Conservation (phyloP, 2,329 filamentous ascomycete genomes). For the Cryphonectria radicalis region DNA sequence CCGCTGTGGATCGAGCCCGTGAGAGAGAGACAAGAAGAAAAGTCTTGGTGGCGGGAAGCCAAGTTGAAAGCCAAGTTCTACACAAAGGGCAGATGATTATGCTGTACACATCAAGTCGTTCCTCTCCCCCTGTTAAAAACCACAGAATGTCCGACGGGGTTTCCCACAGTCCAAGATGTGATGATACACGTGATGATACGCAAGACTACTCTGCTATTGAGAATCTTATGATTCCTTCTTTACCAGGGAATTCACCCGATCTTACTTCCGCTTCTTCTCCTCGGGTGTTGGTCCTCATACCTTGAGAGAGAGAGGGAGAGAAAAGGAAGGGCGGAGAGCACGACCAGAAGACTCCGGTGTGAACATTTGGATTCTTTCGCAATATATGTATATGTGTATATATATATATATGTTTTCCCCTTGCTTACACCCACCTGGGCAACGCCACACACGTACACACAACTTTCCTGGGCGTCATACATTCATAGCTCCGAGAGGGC, state of each 20-base stretch:
- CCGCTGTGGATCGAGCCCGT: neutral
- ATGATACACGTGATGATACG: neutral
- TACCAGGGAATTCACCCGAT: neutral
- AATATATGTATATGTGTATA: too few relatives aligned
- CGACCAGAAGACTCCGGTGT: neutral
- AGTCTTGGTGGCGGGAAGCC: neutral
- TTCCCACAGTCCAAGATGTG: neutral
- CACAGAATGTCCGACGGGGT: neutral
- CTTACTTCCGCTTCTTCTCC: neutral
- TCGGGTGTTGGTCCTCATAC: neutral
- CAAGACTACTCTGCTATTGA: neutral
- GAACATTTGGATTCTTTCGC: neutral
- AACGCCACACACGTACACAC: neutral
- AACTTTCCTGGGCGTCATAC: neutral
- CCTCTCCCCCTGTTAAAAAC: neutral
- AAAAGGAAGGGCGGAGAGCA: neutral
- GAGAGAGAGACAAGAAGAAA: neutral
- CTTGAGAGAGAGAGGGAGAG: neutral
- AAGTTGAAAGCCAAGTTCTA: neutral
- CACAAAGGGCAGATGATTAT: neutral
- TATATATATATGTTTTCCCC: too few relatives aligned
- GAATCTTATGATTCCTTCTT: neutral
- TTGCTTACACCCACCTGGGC: neutral
- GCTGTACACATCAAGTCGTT: neutral
- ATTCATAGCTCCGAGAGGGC: neutral